Evolutionary conservation across 2,329 filamentous ascomycete species (phyloP).

Genomic region (Calonectria pseudoreteaudii): DNA sequence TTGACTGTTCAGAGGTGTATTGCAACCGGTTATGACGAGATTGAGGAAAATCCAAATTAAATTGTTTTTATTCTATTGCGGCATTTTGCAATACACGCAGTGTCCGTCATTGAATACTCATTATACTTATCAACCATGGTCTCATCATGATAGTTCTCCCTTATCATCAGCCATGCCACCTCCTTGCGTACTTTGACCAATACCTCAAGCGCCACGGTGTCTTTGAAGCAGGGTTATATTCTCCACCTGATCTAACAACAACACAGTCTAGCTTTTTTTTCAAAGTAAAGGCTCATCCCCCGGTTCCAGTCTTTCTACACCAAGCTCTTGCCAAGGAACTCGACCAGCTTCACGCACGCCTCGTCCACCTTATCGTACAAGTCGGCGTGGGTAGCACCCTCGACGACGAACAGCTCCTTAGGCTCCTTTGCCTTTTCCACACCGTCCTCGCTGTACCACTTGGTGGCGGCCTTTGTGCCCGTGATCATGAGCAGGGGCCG

Average conservation of each 20-base stretch:
- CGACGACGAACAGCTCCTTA: conserved; percentile 31
- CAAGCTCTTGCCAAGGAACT: conserved; percentile 26
- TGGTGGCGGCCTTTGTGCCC: conserved; percentile 5
- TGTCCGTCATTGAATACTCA: not conserved
- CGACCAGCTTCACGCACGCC: conserved; percentile 21
- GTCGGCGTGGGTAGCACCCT: conserved; percentile 29
- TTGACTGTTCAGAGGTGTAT: not conserved
- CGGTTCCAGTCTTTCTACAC: not conserved
- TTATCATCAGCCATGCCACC: not conserved
- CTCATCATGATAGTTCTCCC: not conserved
- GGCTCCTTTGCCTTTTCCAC: conserved; percentile 28
- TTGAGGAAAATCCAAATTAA: not conserved
- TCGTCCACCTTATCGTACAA: conserved; percentile 32
- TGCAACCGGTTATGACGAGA: not conserved
- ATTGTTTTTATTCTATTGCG: not conserved
- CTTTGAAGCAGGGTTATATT: not conserved
- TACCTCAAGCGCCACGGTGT: no score
- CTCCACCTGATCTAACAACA: not conserved
- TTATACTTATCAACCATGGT: not conserved
- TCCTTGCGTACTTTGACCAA: not conserved
- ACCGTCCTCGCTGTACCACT: conserved; percentile 21
- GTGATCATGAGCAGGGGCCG: conserved; percentile 23
- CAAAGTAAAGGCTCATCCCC: not conserved
- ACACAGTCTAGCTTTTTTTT: not conserved
- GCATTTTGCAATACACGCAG: not conserved